Percentiles rank a stretch among this genome's conserved stretches.
phyloP scores from a whole-genome alignment of 2,329 filamentous ascomycete genomes.

The Leptosphaerulina australis region DNA sequence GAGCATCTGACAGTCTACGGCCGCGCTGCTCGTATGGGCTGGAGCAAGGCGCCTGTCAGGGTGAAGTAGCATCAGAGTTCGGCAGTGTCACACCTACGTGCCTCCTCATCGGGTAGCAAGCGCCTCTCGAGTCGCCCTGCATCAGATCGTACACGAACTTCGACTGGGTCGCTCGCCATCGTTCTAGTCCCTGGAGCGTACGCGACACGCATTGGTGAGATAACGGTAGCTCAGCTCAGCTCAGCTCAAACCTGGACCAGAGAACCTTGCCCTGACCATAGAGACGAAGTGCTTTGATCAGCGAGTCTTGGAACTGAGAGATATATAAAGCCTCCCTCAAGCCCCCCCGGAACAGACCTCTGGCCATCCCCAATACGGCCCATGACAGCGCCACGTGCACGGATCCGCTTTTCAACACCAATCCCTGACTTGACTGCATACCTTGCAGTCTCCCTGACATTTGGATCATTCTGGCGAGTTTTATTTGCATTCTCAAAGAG shows the following conservation, averaged over 20 bases:
- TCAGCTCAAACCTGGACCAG: conserved; percentile 16
- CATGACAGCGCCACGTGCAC: conserved; percentile 33
- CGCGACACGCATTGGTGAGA: conserved; percentile 14
- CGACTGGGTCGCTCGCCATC: not conserved
- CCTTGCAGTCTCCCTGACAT: not conserved
- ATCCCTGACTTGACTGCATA: conserved; percentile 5
- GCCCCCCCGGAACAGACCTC: conserved; percentile 29
- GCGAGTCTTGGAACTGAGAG: conserved; percentile 33
- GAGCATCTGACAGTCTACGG: not conserved
- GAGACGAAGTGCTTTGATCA: conserved; percentile 30
- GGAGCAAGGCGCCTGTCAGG: not conserved
- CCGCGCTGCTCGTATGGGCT: conserved; percentile 6
- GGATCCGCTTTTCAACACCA: conserved; percentile 18
- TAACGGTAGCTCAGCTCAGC: conserved; percentile 20
- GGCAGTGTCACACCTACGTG: not conserved
- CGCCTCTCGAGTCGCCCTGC: conserved; percentile 5
- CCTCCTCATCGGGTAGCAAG: not conserved
- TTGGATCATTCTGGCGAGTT: not conserved
- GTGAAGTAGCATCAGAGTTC: not conserved
- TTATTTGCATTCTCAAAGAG: not conserved
- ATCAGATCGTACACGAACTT: conserved; percentile 3
- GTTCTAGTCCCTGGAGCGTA: conserved; percentile 11
- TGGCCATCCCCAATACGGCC: conserved; percentile 35
- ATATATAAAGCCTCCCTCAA: conserved; percentile 33
- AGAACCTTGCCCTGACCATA: conserved; percentile 14